These are phyloP conservation scores for Dendrocalamus sinicus DNA, from an alignment of 176 grass and related monocot genomes.

Conservation along the genomic window DNA sequence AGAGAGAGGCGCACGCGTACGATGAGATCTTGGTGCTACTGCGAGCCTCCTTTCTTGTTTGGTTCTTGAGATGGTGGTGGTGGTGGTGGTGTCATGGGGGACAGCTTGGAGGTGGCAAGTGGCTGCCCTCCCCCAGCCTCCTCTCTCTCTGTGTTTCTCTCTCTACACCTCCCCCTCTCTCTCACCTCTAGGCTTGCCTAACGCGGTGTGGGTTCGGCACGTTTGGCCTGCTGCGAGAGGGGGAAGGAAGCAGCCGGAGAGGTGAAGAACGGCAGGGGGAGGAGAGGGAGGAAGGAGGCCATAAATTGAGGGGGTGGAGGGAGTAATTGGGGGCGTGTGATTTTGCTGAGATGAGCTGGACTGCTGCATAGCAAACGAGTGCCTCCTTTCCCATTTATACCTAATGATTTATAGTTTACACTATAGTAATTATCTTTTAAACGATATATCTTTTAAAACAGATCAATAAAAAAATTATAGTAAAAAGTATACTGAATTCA, in stretches of 20 bases:
- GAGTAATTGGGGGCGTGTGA: too few species aligned
- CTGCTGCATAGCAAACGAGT: too few species aligned
- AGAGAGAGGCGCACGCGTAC: neutral
- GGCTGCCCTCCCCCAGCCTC: constrained; percentile 17
- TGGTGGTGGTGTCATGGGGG: constrained; percentile 38
- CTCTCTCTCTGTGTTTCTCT: neutral
- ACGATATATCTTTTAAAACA: too few species aligned
- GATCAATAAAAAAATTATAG: too few species aligned
- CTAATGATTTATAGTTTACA: too few species aligned
- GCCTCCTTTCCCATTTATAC: too few species aligned
- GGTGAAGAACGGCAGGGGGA: neutral
- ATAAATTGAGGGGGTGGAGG: constrained; percentile 35
- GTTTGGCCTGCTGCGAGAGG: constrained; percentile 34
- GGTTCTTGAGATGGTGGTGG: neutral
- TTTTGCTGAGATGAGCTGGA: too few species aligned
- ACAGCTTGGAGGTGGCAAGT: constrained; percentile 47
- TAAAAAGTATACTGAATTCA: too few species aligned
- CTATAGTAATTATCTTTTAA: too few species aligned
- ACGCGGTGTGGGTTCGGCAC: constrained; percentile 38
- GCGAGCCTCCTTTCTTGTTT: neutral
- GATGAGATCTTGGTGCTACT: constrained; percentile 36
- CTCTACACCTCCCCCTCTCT: neutral
- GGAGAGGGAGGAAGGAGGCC: neutral
- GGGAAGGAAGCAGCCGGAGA: neutral
- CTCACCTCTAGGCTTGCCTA: neutral